phyloP scores from a whole-genome alignment of 2,329 filamentous ascomycete species.

The Trichoderma pleuroti region DNA sequence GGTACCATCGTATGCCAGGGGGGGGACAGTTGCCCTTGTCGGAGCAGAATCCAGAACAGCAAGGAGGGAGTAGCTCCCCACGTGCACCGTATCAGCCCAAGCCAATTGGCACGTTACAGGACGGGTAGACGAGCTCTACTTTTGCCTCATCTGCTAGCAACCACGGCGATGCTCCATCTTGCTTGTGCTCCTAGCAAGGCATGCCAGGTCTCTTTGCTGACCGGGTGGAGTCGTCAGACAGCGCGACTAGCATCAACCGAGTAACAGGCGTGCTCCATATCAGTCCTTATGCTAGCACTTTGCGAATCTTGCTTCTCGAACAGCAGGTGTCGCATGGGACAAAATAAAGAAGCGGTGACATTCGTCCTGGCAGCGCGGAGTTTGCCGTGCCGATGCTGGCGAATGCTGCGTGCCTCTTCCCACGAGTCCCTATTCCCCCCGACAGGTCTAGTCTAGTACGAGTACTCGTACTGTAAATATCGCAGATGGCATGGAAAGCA shows the following conservation, averaged over 20 bases:
- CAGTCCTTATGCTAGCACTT: neutral
- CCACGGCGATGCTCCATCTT: neutral
- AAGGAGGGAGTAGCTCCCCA: conserved; percentile 4
- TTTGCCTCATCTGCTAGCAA: neutral
- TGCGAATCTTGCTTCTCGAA: conserved; percentile 2
- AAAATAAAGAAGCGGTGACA: conserved; percentile 5
- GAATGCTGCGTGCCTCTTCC: neutral
- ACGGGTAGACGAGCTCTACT: neutral
- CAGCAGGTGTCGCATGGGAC: neutral
- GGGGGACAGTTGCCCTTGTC: neutral
- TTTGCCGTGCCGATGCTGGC: neutral
- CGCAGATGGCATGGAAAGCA: neutral
- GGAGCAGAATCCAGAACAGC: neutral
- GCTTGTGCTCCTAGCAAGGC: neutral
- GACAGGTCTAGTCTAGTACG: neutral
- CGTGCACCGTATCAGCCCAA: neutral
- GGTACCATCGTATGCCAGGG: conserved; percentile 1
- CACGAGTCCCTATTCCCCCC: neutral
- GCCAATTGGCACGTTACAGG: conserved; percentile 9
- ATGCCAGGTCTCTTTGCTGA: conserved; percentile 15
- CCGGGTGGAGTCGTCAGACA: conserved; percentile 11
- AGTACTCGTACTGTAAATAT: neutral
- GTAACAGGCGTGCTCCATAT: neutral
- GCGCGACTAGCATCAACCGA: neutral
- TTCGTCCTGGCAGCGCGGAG: neutral